phyloP scores from a whole-genome alignment of 2,329 filamentous ascomycete genomes.

The Balansia obtecta region DNA sequence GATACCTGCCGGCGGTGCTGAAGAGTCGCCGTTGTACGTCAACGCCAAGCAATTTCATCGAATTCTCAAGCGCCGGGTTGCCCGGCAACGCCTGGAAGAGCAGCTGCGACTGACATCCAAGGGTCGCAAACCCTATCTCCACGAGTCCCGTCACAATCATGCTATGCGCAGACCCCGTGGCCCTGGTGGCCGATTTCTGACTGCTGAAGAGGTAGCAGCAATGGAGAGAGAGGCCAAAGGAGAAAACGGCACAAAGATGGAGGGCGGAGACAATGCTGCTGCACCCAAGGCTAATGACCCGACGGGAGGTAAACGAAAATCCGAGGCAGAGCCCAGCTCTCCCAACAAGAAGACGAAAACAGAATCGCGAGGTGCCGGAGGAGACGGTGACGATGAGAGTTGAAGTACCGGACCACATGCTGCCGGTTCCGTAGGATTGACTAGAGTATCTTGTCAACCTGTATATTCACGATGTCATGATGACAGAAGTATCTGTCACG shows the following conservation, averaged over 20 bases:
- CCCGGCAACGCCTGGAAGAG: constrained; percentile 87
- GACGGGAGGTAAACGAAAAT: constrained; percentile 47
- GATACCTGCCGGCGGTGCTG: constrained; percentile 56
- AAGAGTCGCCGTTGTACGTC: constrained; percentile 92
- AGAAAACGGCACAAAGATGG: constrained; percentile 20
- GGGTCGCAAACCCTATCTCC: constrained; percentile 89
- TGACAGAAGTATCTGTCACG: constrained; percentile 12
- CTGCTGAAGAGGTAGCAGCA: constrained; percentile 85
- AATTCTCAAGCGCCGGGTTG: constrained; percentile 87
- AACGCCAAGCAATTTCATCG: constrained; percentile 98
- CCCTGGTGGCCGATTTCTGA: constrained; percentile 89
- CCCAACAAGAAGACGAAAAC: constrained; percentile 47
- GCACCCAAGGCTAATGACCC: constrained; percentile 14
- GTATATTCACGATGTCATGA: constrained; percentile 26
- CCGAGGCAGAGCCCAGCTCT: constrained; percentile 33
- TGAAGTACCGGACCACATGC: not conserved
- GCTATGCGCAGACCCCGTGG: constrained; percentile 92
- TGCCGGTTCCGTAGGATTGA: not conserved
- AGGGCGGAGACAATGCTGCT: constrained; percentile 12
- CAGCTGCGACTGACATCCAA: constrained; percentile 85
- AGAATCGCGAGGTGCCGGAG: constrained; percentile 27
- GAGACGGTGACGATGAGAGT: constrained; percentile 24
- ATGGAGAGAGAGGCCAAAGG: constrained; percentile 57
- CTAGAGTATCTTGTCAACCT: constrained; percentile 4
- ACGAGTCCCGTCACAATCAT: constrained; percentile 95